Base-by-base conservation (phyloP, 2,329 filamentous ascomycete species). In the Escovopsis sp. region DNA sequence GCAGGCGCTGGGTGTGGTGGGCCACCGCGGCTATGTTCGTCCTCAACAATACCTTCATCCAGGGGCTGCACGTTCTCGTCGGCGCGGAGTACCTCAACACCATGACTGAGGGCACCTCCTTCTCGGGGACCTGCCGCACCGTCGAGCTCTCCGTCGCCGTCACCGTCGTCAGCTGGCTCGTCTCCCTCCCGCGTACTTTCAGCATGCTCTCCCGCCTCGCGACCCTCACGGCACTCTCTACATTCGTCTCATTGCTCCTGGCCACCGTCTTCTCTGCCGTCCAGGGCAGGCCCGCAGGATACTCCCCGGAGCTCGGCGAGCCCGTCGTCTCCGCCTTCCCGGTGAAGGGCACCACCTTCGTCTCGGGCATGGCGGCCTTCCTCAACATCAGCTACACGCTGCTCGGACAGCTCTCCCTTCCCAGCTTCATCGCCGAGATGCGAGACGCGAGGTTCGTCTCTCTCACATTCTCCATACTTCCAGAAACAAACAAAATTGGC, bases 371-470 rank as follows among this genome's bases (percentile, higher is more conserved):
- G 68, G 85, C 76, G 35, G 87, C 87, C 0, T 94, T 94, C 58
- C 68, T 94, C 54, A 94, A 94, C 58, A 94, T 94, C 52, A 84
- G 78, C 58, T 94, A 94, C 55, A 94, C 87, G 0, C 94, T 94
- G 52, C 94, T 94, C 45, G 87, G 87, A 0, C 87, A 94, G 54
- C 93, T 94, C 48, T 94, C 87, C 0, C 68, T 94, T 12, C 87
- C 87, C 1, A 88, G 81, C 46, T 94, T 94, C 62, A 94, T 94
- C 44, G 86, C 87, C 4, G 87, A 94, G 57, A 94, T 94, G 87
- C 81, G 64, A 38, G 66, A 76, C 19, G 72, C 72, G 2, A 54
- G 58, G 61, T 63, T 48, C 33, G 56, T 2, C 4, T 16, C 33
- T n/a, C 19, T 28, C 13, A 11, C 14, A 31, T 13, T 14, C 19